Conservation (phyloP, 257 asterid species). For the Solanum pimpinellifolium region DNA sequence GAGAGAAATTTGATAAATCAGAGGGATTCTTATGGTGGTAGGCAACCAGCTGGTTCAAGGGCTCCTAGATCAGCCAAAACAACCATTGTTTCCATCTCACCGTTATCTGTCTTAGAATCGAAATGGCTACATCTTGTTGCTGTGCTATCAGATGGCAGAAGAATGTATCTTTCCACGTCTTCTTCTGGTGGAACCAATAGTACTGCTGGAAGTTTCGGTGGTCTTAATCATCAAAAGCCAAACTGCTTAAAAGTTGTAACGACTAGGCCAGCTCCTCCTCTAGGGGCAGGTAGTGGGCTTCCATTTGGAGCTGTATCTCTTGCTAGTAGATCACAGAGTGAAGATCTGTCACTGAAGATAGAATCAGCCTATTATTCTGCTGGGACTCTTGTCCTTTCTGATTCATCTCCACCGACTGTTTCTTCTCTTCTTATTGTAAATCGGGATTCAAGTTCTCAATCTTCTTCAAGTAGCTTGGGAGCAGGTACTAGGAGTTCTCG, state of each 20-base stretch:
- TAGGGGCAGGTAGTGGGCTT: slow-evolving; percentile 74
- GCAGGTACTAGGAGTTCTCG: slow-evolving; percentile 68
- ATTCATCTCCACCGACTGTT: slow-evolving; percentile 73
- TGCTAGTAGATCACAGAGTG: slow-evolving; percentile 79
- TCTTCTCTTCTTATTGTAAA: slow-evolving; percentile 82
- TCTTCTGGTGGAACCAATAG: slow-evolving; percentile 68
- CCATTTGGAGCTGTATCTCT: slow-evolving; percentile 71
- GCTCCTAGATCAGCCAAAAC: slow-evolving; percentile 50
- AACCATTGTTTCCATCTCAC: slow-evolving; percentile 78
- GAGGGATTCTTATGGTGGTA: slow-evolving; percentile 72
- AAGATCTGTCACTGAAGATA: slow-evolving; percentile 73
- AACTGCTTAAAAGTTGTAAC: slow-evolving; percentile 91
- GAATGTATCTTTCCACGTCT: slow-evolving; percentile 91
- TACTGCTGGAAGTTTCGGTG: slow-evolving; percentile 56
- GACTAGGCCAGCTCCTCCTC: slow-evolving; percentile 93
- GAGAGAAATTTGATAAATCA: slow-evolving; percentile 83
- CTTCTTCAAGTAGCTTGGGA: slow-evolving; percentile 54
- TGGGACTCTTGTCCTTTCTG: slow-evolving; percentile 80
- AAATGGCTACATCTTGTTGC: slow-evolving; percentile 94
- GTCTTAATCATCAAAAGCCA: slow-evolving; percentile 47
- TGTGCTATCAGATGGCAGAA: slow-evolving; percentile 86
- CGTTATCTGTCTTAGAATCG: slow-evolving; percentile 76
- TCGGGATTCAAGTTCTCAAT: slow-evolving; percentile 62
- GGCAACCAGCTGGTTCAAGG: slow-evolving; percentile 70
- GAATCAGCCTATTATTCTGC: slow-evolving; percentile 84